phyloP scores from a whole-genome alignment of 768 basidiomycete genomes.

The Candolleomyces eurysporus region DNA sequence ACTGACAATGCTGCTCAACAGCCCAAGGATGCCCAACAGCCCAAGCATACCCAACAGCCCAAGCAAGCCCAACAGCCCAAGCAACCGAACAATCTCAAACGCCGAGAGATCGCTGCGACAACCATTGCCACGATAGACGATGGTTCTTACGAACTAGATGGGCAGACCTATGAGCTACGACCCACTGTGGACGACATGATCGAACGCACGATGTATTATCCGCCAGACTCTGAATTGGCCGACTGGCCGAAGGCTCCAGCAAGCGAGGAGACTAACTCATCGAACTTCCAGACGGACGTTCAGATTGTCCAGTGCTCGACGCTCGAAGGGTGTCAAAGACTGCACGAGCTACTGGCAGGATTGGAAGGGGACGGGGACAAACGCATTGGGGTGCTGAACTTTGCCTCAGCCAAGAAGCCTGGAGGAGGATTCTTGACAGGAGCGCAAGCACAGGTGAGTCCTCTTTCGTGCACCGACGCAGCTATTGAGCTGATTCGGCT shows the following conservation, averaged over 20 bases:
- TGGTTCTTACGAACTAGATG: conserved; percentile 35
- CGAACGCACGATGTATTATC: conserved; percentile 48
- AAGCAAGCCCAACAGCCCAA: not conserved
- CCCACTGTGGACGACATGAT: conserved; percentile 23
- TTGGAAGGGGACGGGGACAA: not conserved
- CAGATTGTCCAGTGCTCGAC: conserved; percentile 49
- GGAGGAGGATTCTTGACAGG: conserved; percentile 70
- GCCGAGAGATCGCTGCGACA: conserved; percentile 41
- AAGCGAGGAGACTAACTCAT: not conserved
- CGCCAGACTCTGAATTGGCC: conserved; percentile 44
- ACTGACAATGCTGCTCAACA: not conserved
- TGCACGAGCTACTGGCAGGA: conserved; percentile 11
- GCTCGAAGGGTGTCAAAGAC: conserved; percentile 44
- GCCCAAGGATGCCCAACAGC: not conserved
- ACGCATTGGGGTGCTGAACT: conserved; percentile 62
- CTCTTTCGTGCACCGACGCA: not conserved
- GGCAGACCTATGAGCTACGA: conserved; percentile 24
- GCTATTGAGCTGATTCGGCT: not conserved
- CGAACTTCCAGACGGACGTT: conserved; percentile 19
- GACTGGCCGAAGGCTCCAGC: conserved; percentile 34
- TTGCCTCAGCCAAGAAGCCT: conserved; percentile 66
- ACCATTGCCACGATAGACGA: conserved; percentile 47
- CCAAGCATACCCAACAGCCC: not conserved
- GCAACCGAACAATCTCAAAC: not conserved
- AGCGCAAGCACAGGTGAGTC: conserved; percentile 43